Evolutionary conservation across 352 stramenopile genomes (phyloP).

Genomic region (Pythium folliculosum): DNA sequence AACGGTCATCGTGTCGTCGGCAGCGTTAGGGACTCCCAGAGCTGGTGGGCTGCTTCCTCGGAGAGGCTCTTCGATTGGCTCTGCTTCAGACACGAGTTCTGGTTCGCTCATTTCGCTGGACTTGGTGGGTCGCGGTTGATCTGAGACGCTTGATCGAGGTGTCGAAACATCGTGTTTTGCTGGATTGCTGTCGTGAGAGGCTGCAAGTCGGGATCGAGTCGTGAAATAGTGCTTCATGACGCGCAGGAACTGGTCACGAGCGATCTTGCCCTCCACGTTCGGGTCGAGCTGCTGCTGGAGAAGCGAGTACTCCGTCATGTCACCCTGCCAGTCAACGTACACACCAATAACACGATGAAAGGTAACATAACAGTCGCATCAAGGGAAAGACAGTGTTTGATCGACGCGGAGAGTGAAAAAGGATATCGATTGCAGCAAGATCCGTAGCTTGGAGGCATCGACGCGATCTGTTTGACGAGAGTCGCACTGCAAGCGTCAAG

Average conservation of each 20-base stretch:
- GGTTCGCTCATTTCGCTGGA: constrained; percentile 17
- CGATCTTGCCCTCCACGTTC: constrained; percentile 38
- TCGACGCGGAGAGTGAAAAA: constrained; percentile 14
- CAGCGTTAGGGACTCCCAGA: neutral
- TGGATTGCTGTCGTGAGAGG: neutral
- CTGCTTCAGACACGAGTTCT: constrained; percentile 16
- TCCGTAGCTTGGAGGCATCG: constrained; percentile 43
- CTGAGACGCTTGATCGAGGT: constrained; percentile 17
- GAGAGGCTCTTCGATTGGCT: constrained; percentile 7
- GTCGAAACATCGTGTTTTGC: neutral
- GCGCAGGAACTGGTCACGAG: constrained; percentile 40
- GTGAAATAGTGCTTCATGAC: constrained; percentile 48
- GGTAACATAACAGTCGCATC: neutral
- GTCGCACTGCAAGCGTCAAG: constrained; percentile 42
- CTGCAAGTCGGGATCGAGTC: constrained; percentile 1
- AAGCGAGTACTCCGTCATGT: constrained; percentile 38
- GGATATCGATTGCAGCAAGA: constrained; percentile 66
- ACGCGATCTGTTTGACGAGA: constrained; percentile 39
- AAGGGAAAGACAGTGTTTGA: too few species aligned
- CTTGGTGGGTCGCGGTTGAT: neutral
- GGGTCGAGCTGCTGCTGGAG: constrained; percentile 64
- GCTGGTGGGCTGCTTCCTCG: neutral
- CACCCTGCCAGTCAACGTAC: constrained; percentile 58
- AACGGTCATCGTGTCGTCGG: neutral
- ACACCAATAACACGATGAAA: constrained; percentile 25